Base-by-base conservation (phyloP, 331 rosid genomes). In the Acacia concinna region DNA sequence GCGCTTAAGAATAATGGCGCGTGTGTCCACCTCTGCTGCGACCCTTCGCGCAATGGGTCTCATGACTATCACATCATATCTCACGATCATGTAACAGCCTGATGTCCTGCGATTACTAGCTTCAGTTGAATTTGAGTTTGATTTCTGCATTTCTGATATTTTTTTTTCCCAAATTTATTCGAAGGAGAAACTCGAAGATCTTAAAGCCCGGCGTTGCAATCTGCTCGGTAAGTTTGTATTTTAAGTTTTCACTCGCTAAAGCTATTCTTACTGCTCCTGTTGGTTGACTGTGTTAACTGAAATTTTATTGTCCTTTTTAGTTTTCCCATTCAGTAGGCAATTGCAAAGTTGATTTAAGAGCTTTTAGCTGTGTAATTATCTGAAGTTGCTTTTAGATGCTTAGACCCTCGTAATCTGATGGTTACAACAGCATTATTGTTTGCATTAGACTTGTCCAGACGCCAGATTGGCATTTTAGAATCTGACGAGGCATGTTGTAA, bases 1-100 rank as follows among this genome's bases (percentile, higher is more conserved):
- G 93, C 96, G 20, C 91, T 95, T 49, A 95, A 95, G 86, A 85
- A 75, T 51, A 91, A 90, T 56, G 98, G 97, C 60, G 96, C 99
- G 6, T 75, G 83, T 31, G 79, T 92, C 85, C 82, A 93, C 71
- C 97, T 93, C 51, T 95, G 98, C 77, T 91, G 90, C 82, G 98
- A 95, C 41, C 96, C 97, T 31, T 87, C 92, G 8, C 98, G 94
- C 73, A 85, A 84, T 38, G 97, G 91, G 21, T 86, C 90, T 31
- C 67, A 84, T 20, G 99, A 95, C 83, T 93, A 78, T 81, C 96
- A 93, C 84, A 81, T 95, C 65, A 91, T 95, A 74, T 89, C 96
- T 30, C 90, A 89, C 63, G 63, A 84, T 21, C 99, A 95, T 69
- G 99, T 95, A 85, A 32, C 77, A n/a, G 71, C 60, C 27, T 60